These are phyloP conservation scores for Talaromyces liani DNA, from an alignment of 495 filamentous ascomycete species.

Conservation along the genomic window DNA sequence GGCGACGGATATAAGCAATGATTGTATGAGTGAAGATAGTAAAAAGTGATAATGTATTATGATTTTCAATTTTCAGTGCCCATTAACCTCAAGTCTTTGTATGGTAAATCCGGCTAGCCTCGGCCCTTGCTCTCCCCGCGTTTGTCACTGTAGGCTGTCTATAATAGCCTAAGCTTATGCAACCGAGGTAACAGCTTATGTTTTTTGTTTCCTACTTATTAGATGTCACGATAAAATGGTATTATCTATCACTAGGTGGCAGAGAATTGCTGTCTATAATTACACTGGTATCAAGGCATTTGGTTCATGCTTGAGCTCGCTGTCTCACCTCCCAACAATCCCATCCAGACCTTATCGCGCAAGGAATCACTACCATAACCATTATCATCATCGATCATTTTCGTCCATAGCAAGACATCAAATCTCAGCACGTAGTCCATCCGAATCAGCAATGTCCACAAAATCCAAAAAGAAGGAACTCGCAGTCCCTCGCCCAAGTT, in stretches of 20 bases:
- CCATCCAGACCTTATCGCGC: slow-evolving; percentile 10
- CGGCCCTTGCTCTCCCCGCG: slow-evolving; percentile 6
- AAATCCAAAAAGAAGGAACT: slow-evolving; percentile 16
- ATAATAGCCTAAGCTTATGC: neutral
- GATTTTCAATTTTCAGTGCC: neutral
- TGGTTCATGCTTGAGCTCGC: neutral
- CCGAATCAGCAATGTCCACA: neutral
- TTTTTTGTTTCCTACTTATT: neutral
- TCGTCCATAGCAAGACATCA: neutral
- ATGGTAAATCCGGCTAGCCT: neutral
- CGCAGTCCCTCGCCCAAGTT: slow-evolving; percentile 30
- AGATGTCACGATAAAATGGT: neutral
- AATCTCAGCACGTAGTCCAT: slow-evolving; percentile 2
- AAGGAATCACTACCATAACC: slow-evolving; percentile 8
- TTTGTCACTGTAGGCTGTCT: neutral
- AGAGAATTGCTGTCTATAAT: neutral
- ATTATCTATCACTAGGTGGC: neutral
- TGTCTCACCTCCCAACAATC: slow-evolving; percentile 9
- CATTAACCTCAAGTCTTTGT: neutral
- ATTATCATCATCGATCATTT: neutral
- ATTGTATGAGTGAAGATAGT: slow-evolving; percentile 4
- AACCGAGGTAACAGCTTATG: slow-evolving; percentile 3
- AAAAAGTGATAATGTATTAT: slow-evolving; percentile 6
- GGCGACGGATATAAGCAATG: neutral
- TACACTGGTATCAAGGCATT: neutral